Evolutionary conservation across 805 yeast species (phyloP), one percentile per base, ranked within the genome.

Genomic region (Ogataea salicorniae): DNA sequence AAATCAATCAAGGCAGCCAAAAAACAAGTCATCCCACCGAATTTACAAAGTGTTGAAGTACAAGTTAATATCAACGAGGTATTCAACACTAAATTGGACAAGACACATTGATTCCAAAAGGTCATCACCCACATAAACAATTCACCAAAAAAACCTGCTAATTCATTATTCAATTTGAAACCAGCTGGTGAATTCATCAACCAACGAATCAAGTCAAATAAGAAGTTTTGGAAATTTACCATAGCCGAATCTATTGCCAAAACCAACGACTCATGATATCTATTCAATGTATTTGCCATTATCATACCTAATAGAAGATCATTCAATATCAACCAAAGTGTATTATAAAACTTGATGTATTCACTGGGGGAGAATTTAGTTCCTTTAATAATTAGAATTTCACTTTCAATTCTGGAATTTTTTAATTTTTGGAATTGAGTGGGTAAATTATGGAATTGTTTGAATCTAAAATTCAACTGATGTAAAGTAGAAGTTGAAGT

Each of bases 171-270:
- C 45, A 94, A 76, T 60, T 94, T 94, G 57, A 94, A 81, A 4
- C 99, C 99, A 15, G 92, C 96, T 0, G 99, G 99, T 58, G 91
- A 86, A 51, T 81, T 76, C 72, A 90, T 88, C 35, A 94, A 72
- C 91, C 95, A 86, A 0, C 70, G 54, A 3, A 91, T 80, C 36
- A 82, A 62, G 2, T 60, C 50, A 17, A 73, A 67, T 56, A 26
- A 64, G 50, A 11, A 34, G 43, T 0, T 55, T 61, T 62, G 61
- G 46, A 59, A 49, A 67, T 62, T 45, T 68, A 69, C 6, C 71
- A 77, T 22, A 67, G 35, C 11, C 0, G 18, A 11, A 5, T 47
- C 41, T 1, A 56, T 34, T 1, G 34, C 37, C 4, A 15, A 6
- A 3, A 52, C 52, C 20, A 63, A 44, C 1, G 31, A 17, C 5